Conservation (phyloP, 2,329 filamentous ascomycete species). For the Fusarium circinatum region DNA sequence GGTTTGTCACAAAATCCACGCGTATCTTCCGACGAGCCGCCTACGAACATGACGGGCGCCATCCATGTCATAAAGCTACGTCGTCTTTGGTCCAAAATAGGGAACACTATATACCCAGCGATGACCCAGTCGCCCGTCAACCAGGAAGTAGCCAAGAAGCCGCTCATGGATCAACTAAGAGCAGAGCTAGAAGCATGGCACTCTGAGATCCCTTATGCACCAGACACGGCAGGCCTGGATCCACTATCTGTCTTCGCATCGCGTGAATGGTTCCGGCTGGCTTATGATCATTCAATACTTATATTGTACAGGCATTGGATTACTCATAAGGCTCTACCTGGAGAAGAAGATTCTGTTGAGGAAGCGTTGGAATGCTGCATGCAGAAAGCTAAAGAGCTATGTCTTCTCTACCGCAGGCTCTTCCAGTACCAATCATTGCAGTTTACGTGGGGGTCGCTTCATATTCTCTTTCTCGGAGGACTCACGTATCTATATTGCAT, state of each 20-base stretch:
- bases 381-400: conserved; percentile 44
- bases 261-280: conserved; percentile 51
- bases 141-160: conserved; percentile 23
- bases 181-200: conserved; percentile 45
- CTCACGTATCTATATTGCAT: conserved; percentile 51
- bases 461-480: conserved; percentile 50
- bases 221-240: conserved; percentile 14
- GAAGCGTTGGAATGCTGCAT: conserved; percentile 19
- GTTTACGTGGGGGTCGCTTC: conserved; percentile 49
- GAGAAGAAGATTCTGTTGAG: conserved; percentile 25
- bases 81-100: conserved; percentile 45
- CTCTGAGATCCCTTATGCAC: conserved; percentile 27
- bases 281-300: conserved; percentile 53
- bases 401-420: conserved; percentile 48
- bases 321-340: conserved; percentile 17
- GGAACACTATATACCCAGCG: conserved; percentile 38
- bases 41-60: conserved; percentile 45
- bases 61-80: conserved; percentile 47
- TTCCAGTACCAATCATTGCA: conserved; percentile 43
- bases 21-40: conserved; percentile 19
- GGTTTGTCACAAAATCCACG: conserved; percentile 17
- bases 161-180: conserved; percentile 31
- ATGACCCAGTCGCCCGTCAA: conserved; percentile 7
- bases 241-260: conserved; percentile 50
- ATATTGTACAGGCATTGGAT: conserved; percentile 50